Conservation (phyloP, 2,329 filamentous ascomycete species). For the Phaeosphaeriaceae sp. region DNA sequence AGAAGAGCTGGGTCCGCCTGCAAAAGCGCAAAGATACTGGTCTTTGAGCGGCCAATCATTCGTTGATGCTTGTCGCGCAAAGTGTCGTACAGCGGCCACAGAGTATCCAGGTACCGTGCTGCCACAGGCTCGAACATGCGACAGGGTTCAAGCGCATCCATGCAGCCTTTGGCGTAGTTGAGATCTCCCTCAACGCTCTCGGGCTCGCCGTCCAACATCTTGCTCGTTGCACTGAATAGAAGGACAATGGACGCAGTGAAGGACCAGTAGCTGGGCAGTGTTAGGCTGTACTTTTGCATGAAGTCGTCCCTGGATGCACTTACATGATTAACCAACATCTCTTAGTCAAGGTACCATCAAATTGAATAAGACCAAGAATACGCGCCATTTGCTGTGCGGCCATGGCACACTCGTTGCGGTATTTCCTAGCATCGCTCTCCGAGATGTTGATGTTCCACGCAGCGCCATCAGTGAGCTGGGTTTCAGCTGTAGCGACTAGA, state of each 20-base stretch:
- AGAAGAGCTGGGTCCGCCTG: slow-evolving; percentile 31
- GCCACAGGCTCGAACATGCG: slow-evolving; percentile 43
- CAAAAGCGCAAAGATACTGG: slow-evolving; percentile 43
- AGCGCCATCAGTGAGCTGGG: slow-evolving; percentile 34
- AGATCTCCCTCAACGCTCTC: slow-evolving; percentile 43
- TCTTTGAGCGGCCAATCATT: slow-evolving; percentile 40
- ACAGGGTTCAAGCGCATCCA: slow-evolving; percentile 45
- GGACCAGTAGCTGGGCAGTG: slow-evolving; percentile 41
- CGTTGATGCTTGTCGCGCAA: slow-evolving; percentile 42
- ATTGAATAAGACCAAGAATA: slow-evolving; percentile 42
- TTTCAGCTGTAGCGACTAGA: slow-evolving; percentile 42
- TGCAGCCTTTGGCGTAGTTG: slow-evolving; percentile 41
- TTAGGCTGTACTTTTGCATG: background rate
- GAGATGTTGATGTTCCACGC: slow-evolving; percentile 32
- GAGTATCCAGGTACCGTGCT: slow-evolving; percentile 37
- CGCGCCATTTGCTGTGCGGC: slow-evolving; percentile 47
- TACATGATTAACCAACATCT: slow-evolving; percentile 50
- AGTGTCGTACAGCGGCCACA: slow-evolving; percentile 45
- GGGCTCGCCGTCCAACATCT: slow-evolving; percentile 40
- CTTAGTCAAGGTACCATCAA: slow-evolving; percentile 43
- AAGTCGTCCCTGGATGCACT: slow-evolving; percentile 3
- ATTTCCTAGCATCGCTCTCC: slow-evolving; percentile 33
- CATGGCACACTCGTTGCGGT: slow-evolving; percentile 40
- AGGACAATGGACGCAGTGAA: slow-evolving; percentile 46
- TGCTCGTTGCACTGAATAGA: slow-evolving; percentile 43